Evolutionary conservation across 305 asterid species (phyloP), one percentile per base, ranked within the genome.

Genomic region (Fraxinus albicans): DNA sequence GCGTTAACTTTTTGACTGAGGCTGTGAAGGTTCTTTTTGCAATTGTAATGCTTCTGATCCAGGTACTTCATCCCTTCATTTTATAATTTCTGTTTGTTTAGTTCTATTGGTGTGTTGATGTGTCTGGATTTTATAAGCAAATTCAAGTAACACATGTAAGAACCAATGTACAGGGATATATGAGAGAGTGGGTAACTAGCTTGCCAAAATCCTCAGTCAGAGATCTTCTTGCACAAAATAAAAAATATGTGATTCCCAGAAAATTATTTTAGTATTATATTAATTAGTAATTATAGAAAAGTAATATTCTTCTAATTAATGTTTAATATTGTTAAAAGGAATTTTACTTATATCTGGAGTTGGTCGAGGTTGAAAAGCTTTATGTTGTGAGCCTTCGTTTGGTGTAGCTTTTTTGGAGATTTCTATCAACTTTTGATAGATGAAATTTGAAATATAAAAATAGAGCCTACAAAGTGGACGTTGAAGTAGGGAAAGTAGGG

Each of bases 1-100:
- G 98, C 80, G 98, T 95, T 85, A 95, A 95, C 90, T 95, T 93
- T 82, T 83, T 95, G 93, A 93, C 93, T 13, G 98, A 93, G 90
- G 82, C 90, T 83, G 86, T 93, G 36, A 95, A 95, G 87, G 93
- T 95, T 78, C 25, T 92, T 65, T 95, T 97, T 91, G 99, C 99
- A 77, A 65, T 95, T 80, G 50, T 89, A 67, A 97, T 95, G 99
- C 98, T 97, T 75, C 89, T 94, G 81, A 78, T 95, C 38, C 97
- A 97, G 99, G 99, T 97, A 93, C 60, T 8, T 83, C 73, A 13
- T 76, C 77, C 80, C 70, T 77, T 77, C 34, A 23, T 10, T 25
- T 27, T 80, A 73, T 72, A 34, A 42, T 63, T 29, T 79, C 78
- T 42, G 27, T 33, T 70, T 70, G 65, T 73, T 76, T 38, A 74